Base-by-base conservation (phyloP, 805 yeast genomes). In the Cyberlindnera meyerae region DNA sequence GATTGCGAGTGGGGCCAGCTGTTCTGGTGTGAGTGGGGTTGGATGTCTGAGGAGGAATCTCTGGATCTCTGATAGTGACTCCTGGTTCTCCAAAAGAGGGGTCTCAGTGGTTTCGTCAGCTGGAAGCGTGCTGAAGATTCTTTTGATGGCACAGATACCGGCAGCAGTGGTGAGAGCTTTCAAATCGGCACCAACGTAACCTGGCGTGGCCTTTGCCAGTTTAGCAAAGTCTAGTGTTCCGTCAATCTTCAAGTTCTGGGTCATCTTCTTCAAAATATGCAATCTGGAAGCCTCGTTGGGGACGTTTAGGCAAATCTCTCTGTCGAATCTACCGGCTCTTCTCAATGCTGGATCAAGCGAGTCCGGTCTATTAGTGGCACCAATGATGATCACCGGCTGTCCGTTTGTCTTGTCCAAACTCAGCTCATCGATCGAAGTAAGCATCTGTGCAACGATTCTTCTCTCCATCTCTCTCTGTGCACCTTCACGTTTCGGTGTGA, bases 391-490 rank as follows among this genome's bases (percentile, higher is more conserved):
- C 1, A 93, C 96, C 0, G 97, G 97, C 44, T 83, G 84, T 2
- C 96, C 96, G 34, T 73, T 83, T 0, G 97, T 90, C 45, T 89
- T 88, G 28, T 82, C 95, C 43, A 90, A 62, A 2, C 95, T 73
- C 27, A 93, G 62, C 54, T 88, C 96, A 61, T 93, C 98, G 84
- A 93, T 89, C 20, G 95, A 81, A 0, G 98, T 93, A 29, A 93
- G 68, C 43, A 93, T 68, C 57, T 93, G 98, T 0, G 97, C 97
- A 2, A 93, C 98, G 21, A 93, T 90, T 57, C 98, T 72, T 48
- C 93, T 75, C 58, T 93, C 98, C 97, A 93, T 93, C 62, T 93
- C 98, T 50, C 98, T 71, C 59, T 88, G 97, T 3, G 96, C 97
- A 18, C 95, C 95, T 58, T 93, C 98, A 63, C 98, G 75, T 57